Percentiles rank a stretch among this genome's conserved stretches.
Conservation (phyloP, 2,329 filamentous ascomycete species). For the Monosporascus sp. region DNA sequence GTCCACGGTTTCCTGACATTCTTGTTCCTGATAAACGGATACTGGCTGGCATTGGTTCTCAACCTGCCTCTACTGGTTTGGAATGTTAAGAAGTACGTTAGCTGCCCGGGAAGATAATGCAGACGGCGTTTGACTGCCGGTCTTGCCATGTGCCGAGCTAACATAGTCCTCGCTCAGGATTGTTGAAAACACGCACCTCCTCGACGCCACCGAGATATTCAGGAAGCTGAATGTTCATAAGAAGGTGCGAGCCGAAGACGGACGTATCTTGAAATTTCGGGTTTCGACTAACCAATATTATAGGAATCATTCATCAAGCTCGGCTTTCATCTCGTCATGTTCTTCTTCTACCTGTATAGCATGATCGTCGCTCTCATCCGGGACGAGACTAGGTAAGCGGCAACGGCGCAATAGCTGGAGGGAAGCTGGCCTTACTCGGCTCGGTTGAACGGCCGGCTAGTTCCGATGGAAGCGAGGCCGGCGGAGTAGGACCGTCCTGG, state of each 20-base stretch:
- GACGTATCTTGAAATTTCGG: background rate
- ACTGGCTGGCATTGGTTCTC: slow-evolving; percentile 89
- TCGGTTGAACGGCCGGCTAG: background rate
- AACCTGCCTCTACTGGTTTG: slow-evolving; percentile 89
- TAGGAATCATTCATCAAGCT: slow-evolving; percentile 99
- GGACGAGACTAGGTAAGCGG: slow-evolving; percentile 76
- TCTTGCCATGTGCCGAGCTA: slow-evolving; percentile 3
- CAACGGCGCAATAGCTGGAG: slow-evolving; percentile 2
- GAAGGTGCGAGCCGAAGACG: slow-evolving; percentile 57
- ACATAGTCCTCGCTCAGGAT: slow-evolving; percentile 55
- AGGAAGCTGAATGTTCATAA: slow-evolving; percentile 98
- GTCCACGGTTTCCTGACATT: slow-evolving; percentile 95
- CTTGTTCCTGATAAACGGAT: slow-evolving; percentile 96
- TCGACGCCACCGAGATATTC: slow-evolving; percentile 99
- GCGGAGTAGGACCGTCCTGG: background rate
- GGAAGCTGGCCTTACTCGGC: slow-evolving; percentile 3
- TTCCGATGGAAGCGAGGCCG: background rate
- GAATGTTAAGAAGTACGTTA: slow-evolving; percentile 93
- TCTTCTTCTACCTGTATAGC: slow-evolving; percentile 99
- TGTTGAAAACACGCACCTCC: slow-evolving; percentile 89
- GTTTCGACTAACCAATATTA: slow-evolving; percentile 5
- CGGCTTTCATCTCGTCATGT: slow-evolving; percentile 97
- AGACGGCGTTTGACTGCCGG: background rate
- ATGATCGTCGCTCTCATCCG: slow-evolving; percentile 96
- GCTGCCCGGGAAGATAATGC: background rate